Conservation (phyloP, 768 basidiomycete genomes). For the Termitomyces sp. region DNA sequence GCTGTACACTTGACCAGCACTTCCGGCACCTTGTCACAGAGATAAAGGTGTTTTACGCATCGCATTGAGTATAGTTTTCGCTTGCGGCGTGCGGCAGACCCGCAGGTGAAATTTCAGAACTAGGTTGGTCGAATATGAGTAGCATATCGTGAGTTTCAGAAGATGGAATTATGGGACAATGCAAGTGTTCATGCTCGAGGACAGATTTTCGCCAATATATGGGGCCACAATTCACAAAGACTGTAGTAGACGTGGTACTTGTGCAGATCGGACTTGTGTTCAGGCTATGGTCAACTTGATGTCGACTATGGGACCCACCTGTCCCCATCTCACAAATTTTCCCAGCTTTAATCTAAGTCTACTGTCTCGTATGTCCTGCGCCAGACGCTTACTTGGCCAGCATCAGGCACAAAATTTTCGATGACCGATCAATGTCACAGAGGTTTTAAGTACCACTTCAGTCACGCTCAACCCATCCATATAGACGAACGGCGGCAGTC, state of each 20-base stretch:
- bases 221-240: not conserved
- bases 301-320: not conserved
- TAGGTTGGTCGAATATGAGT: not conserved
- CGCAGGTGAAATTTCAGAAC: not conserved
- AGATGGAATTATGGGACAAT: too few species aligned
- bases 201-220: not conserved
- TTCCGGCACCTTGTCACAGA: not conserved
- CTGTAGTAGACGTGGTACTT: not conserved
- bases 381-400: too few species aligned
- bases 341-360: not conserved
- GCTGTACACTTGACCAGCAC: too few species aligned
- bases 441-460: not conserved
- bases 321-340: not conserved
- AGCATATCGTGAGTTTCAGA: not conserved
- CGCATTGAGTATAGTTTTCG: not conserved
- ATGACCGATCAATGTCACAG: slow-evolving; percentile 7
- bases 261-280: not conserved
- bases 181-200: not conserved
- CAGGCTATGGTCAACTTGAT: too few species aligned
- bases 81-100: not conserved
- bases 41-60: not conserved
- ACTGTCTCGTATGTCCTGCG: not conserved
- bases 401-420: too few species aligned
- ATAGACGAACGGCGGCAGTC: not conserved
- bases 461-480: not conserved